Conservation (phyloP, 805 yeast species). For the Pichia membranifaciens region DNA sequence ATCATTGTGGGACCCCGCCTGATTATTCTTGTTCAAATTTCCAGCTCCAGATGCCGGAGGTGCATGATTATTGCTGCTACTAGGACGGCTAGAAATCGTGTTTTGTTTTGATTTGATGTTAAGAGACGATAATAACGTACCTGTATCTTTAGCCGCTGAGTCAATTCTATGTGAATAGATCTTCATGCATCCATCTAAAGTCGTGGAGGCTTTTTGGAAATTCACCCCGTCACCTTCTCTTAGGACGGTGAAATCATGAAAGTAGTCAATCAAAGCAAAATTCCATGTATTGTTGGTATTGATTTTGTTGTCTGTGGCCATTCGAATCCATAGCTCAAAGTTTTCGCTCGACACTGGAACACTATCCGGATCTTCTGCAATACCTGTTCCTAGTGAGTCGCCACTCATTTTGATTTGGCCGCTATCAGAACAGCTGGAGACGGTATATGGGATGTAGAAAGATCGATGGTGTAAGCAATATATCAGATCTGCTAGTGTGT, state of each 20-base stretch:
- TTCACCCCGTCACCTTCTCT: conserved; percentile 75
- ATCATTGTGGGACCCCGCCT: neutral
- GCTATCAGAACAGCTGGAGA: too few species aligned
- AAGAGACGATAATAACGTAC: conserved; percentile 54
- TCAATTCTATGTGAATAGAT: conserved; percentile 89
- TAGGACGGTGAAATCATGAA: conserved; percentile 72
- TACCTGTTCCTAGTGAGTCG: too few species aligned
- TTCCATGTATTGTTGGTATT: conserved; percentile 85
- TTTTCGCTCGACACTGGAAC: conserved; percentile 34
- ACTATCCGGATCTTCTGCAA: too few species aligned
- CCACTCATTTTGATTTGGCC: too few species aligned
- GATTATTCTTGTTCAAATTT: neutral
- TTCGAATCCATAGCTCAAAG: conserved; percentile 75
- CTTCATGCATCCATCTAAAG: conserved; percentile 91
- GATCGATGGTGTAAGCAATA: too few species aligned
- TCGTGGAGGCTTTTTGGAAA: conserved; percentile 86
- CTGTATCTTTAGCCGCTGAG: conserved; percentile 87
- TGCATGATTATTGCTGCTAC: conserved; percentile 16
- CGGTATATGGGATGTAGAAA: too few species aligned
- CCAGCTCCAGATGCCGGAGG: conserved; percentile 14
- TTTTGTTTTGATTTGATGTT: conserved; percentile 21
- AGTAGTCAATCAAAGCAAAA: conserved; percentile 85
- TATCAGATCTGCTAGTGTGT: too few species aligned
- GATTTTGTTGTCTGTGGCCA: conserved; percentile 80
- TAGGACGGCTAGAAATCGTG: conserved; percentile 20